Conservation (phyloP, 2,329 filamentous ascomycete species). For the Exophiala spinifera region DNA sequence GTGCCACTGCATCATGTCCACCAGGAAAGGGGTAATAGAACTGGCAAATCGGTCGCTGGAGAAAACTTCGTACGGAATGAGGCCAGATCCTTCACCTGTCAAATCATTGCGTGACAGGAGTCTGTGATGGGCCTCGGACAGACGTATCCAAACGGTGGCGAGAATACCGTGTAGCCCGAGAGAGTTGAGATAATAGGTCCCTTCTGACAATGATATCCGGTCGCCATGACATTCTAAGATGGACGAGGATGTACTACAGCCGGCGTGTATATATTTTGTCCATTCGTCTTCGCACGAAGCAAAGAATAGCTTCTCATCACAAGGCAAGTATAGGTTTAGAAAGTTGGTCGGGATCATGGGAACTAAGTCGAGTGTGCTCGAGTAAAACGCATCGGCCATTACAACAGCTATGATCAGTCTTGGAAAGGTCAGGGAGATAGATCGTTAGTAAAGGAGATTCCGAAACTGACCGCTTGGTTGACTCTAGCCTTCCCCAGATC, state of each 20-base stretch:
- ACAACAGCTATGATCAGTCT: neutral
- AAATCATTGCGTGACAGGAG: constrained; percentile 1
- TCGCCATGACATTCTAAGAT: neutral
- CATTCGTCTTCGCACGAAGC: neutral
- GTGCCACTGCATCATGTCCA: neutral
- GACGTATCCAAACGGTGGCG: neutral
- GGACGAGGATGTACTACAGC: neutral
- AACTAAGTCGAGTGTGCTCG: neutral
- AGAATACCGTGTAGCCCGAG: neutral
- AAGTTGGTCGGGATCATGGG: neutral
- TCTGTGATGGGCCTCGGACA: neutral
- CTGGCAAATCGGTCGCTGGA: neutral
- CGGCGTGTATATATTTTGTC: neutral
- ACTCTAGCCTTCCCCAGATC: neutral
- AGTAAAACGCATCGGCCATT: neutral
- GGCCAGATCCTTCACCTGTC: neutral
- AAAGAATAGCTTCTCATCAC: neutral
- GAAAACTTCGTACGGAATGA: neutral
- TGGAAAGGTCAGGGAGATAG: neutral
- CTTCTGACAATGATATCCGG: neutral
- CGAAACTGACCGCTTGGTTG: neutral
- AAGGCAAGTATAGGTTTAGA: neutral
- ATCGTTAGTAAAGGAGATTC: neutral
- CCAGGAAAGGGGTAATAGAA: neutral
- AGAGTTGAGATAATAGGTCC: neutral